Conservation (phyloP, 2,329 filamentous ascomycete genomes). For the Ophiostoma quercus region DNA sequence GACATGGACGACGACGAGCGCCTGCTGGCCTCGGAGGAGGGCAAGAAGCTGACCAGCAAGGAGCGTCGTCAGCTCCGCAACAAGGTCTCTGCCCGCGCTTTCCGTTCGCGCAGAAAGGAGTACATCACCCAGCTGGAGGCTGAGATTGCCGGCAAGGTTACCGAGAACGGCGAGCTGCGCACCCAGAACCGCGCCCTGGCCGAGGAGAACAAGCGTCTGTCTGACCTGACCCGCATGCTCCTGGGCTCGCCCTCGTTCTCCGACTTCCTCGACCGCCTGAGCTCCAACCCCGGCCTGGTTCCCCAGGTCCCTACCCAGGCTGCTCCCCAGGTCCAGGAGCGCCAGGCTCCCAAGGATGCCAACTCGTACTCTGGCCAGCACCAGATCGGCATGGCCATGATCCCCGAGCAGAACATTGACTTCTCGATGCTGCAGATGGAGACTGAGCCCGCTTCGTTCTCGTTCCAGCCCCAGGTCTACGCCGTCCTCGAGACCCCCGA, state of each 20-base stretch:
- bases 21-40: conserved; percentile 89
- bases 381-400: conserved; percentile 75
- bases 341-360: conserved; percentile 59
- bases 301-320: conserved; percentile 27
- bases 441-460: conserved; percentile 45
- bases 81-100: conserved; percentile 96
- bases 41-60: conserved; percentile 98
- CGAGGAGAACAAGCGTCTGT: conserved; percentile 79
- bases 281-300: conserved; percentile 47
- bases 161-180: conserved; percentile 76
- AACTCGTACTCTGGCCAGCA: conserved; percentile 57
- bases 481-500: conserved; percentile 44
- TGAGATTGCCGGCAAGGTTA: conserved; percentile 77
- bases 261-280: conserved; percentile 69
- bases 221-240: conserved; percentile 74
- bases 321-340: conserved; percentile 35
- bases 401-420: conserved; percentile 73
- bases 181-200: conserved; percentile 73
- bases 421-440: conserved; percentile 65
- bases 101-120: conserved; percentile 97
- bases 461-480: conserved; percentile 66
- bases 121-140: conserved; percentile 93
- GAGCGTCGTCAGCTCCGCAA: conserved; percentile 95
- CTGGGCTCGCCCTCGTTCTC: conserved; percentile 77
- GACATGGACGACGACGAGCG: conserved; percentile 99